Evolutionary conservation across 345 rosid genomes (phyloP).

Genomic region (Durio zibethinus): DNA sequence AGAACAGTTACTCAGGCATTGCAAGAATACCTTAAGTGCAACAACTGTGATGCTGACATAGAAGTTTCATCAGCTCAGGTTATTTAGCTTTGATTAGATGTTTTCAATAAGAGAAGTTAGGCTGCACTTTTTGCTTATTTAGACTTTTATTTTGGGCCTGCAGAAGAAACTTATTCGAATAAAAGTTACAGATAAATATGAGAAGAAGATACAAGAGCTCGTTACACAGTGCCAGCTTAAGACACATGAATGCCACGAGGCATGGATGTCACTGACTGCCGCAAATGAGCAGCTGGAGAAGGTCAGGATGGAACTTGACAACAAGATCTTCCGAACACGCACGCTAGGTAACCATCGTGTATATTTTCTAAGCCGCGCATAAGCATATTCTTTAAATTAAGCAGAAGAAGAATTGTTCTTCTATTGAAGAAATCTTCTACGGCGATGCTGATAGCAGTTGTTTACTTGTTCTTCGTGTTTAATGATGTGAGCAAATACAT

Average conservation of each 20-base stretch:
- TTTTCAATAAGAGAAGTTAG: conserved; percentile 10
- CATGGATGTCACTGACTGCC: conserved; percentile 91
- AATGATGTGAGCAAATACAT: background rate
- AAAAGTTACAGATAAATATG: conserved; percentile 74
- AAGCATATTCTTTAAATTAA: background rate
- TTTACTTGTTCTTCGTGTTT: background rate
- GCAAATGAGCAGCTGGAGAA: conserved; percentile 79
- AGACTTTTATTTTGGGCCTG: conserved; percentile 22
- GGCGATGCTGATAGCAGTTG: background rate
- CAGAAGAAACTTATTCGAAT: conserved; percentile 77
- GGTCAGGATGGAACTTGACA: conserved; percentile 89
- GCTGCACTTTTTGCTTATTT: conserved; percentile 18
- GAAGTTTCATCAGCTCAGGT: conserved; percentile 78
- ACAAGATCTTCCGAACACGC: conserved; percentile 57
- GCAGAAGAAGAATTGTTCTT: background rate
- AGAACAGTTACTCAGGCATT: conserved; percentile 43
- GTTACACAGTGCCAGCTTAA: conserved; percentile 57
- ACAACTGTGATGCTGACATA: conserved; percentile 61
- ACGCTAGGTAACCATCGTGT: conserved; percentile 56
- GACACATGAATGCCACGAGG: conserved; percentile 92
- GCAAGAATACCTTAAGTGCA: conserved; percentile 67
- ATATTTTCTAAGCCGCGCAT: background rate
- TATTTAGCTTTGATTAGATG: background rate
- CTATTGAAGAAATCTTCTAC: background rate
- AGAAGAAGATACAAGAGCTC: conserved; percentile 82